Percentiles rank a stretch among this genome's conserved stretches.
phyloP scores from a whole-genome alignment of 306 rosid genomes.

The Trifolium fragiferum region DNA sequence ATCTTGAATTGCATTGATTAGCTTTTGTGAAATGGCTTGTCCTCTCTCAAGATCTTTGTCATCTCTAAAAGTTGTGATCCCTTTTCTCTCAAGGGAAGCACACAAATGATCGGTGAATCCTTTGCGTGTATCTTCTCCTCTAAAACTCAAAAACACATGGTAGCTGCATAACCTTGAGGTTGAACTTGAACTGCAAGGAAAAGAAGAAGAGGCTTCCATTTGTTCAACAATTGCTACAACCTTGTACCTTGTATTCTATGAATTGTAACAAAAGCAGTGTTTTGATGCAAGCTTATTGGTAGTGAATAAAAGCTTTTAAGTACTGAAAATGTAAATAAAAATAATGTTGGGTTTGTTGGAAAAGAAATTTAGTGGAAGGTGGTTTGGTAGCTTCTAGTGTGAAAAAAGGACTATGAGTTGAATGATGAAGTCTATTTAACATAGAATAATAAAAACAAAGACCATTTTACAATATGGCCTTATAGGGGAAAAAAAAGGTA shows the following conservation, averaged over 20 bases:
- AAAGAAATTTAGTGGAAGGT: not conserved
- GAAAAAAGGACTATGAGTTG: not conserved
- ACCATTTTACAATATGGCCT: not conserved
- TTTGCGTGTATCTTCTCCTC: constrained; percentile 25
- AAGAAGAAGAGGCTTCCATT: constrained; percentile 12
- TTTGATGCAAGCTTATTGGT: not conserved
- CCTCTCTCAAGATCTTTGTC: constrained; percentile 33
- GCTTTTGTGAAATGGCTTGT: constrained; percentile 14
- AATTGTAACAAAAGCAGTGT: not conserved
- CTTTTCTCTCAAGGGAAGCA: constrained; percentile 26
- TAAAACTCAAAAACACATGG: constrained; percentile 28
- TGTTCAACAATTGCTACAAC: not conserved
- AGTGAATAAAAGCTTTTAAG: not conserved
- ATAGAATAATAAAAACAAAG: constrained; percentile 5
- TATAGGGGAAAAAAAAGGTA: not conserved
- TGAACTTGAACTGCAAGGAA: not conserved
- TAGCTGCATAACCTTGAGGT: constrained; percentile 5
- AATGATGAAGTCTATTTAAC: not conserved
- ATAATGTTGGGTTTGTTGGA: not conserved
- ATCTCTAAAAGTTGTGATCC: constrained; percentile 30
- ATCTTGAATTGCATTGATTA: constrained; percentile 28
- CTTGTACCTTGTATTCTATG: not conserved
- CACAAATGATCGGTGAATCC: constrained; percentile 27
- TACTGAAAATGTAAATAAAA: not conserved
- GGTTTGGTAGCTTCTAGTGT: not conserved